Evolutionary conservation across 805 yeast genomes (phyloP).

Genomic region (Ogataea angusta): DNA sequence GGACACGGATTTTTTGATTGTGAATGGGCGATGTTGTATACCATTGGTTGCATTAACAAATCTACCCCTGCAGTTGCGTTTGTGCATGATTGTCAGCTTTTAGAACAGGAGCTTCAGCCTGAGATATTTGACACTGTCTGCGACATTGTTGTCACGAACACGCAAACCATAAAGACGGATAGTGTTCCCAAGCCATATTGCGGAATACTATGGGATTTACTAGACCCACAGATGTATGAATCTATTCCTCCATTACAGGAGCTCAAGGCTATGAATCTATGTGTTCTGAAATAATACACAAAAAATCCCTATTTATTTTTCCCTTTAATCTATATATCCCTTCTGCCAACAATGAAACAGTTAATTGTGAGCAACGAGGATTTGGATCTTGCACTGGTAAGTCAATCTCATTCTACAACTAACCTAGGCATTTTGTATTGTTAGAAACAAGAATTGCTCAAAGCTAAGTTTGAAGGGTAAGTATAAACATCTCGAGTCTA

Average conservation of each 20-base stretch:
- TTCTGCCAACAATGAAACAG: not conserved
- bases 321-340: slow-evolving; percentile 1
- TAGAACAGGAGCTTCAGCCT: slow-evolving; percentile 26
- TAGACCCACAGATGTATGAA: slow-evolving; percentile 27
- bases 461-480: slow-evolving; percentile 7
- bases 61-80: slow-evolving; percentile 28
- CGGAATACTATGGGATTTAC: slow-evolving; percentile 30
- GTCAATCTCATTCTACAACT: slow-evolving; percentile 1
- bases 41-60: slow-evolving; percentile 22
- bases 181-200: slow-evolving; percentile 25
- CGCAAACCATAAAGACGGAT: slow-evolving; percentile 18
- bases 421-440: slow-evolving; percentile 11
- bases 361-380: slow-evolving; percentile 1
- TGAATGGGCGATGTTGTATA: slow-evolving; percentile 33
- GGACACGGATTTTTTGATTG: slow-evolving; percentile 33
- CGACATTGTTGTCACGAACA: slow-evolving; percentile 29
- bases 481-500: not conserved
- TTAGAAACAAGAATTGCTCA: slow-evolving; percentile 10
- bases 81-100: slow-evolving; percentile 32
- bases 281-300: slow-evolving; percentile 10
- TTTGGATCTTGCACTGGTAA: slow-evolving; percentile 15
- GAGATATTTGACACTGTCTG: slow-evolving; percentile 33
- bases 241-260: slow-evolving; percentile 31
- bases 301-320: not conserved
- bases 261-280: slow-evolving; percentile 23